Evolutionary conservation across 2,329 filamentous ascomycete genomes (phyloP), one percentile per base, ranked within the genome.

Genomic region (Pseudogymnoascus sp.): DNA sequence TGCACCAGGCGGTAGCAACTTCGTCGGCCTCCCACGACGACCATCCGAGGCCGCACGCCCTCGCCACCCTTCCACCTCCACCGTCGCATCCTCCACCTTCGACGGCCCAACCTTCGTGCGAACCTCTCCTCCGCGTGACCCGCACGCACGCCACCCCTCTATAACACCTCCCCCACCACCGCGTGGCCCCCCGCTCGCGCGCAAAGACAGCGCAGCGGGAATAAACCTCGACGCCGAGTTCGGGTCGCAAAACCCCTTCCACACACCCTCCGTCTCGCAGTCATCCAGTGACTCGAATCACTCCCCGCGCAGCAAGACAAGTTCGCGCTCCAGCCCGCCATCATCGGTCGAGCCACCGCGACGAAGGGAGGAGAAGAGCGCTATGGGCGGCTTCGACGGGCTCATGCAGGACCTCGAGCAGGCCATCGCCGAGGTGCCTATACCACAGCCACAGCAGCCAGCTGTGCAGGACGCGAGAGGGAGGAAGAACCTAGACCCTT

Each of bases 241-340:
- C 67, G 84, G 84, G 10, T 73, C 79, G 23, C 80, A 82, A 35
- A 88, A 88, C 68, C 83, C 85, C 0, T 88, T 88, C 68, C 86
- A 90, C 68, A 80, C 82, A 3, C 77, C 84, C 0, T 84, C 85
- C 1, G 82, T 83, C 65, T 91, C 88, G 1, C 81, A 82, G 26
- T 87, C 86, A 0, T 90, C 88, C 0, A 85, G 82, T 17, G 80
- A 81, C 50, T 90, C 87, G 1, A 82, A 79, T 0, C 82, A 80
- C 40, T 88, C 85, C 62, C 80, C 81, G n/a, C 76, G 75, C 1
- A 84, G 84, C 68, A 82, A 83, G 65, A 76, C 82, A 1, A 89
- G 87, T 69, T 88, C 87, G 7, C 79, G 80, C 65, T 86, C 85
- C 2, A 87, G 82, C 66, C 80, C 83, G 3, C 79, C 83, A 7